Conservation (phyloP, 2,329 filamentous ascomycete species). For the Aureobasidium sp. region DNA sequence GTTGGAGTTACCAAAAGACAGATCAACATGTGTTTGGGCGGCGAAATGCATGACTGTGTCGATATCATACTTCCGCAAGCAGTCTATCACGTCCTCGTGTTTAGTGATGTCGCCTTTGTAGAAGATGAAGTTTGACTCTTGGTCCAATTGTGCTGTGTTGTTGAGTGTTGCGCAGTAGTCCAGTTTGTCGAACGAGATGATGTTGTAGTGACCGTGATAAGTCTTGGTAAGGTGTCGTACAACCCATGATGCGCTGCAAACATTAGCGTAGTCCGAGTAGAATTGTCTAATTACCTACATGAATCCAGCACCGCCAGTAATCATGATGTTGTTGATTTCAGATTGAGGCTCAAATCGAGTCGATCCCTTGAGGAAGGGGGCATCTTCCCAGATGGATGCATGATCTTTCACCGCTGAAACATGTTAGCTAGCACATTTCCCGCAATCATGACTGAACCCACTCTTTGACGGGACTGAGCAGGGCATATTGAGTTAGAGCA, state of each 20-base stretch:
- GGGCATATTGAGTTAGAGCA: not conserved
- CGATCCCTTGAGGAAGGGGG: conserved; percentile 59
- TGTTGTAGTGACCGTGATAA: conserved; percentile 65
- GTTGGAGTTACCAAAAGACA: conserved; percentile 76
- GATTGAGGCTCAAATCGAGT: conserved; percentile 61
- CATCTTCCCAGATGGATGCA: conserved; percentile 50
- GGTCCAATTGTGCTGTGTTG: conserved; percentile 63
- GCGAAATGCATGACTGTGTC: conserved; percentile 80
- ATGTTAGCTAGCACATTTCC: not conserved
- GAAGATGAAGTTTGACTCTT: conserved; percentile 65
- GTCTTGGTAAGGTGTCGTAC: conserved; percentile 68
- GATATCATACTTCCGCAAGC: conserved; percentile 61
- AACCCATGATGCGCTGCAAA: conserved; percentile 65
- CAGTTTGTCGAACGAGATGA: conserved; percentile 76
- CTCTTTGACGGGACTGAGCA: not conserved
- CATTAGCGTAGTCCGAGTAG: not conserved
- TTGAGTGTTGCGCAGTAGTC: conserved; percentile 76
- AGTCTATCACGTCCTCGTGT: conserved; percentile 59
- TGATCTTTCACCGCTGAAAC: not conserved
- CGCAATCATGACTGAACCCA: not conserved
- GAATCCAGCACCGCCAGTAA: conserved; percentile 78
- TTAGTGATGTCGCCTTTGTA: conserved; percentile 72
- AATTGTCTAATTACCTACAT: conserved; percentile 49
- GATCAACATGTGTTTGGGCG: conserved; percentile 72
- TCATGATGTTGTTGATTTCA: conserved; percentile 70